These are phyloP conservation scores for Neurospora tetrasperma DNA, from an alignment of 495 filamentous ascomycete genomes.

Conservation along the genomic window DNA sequence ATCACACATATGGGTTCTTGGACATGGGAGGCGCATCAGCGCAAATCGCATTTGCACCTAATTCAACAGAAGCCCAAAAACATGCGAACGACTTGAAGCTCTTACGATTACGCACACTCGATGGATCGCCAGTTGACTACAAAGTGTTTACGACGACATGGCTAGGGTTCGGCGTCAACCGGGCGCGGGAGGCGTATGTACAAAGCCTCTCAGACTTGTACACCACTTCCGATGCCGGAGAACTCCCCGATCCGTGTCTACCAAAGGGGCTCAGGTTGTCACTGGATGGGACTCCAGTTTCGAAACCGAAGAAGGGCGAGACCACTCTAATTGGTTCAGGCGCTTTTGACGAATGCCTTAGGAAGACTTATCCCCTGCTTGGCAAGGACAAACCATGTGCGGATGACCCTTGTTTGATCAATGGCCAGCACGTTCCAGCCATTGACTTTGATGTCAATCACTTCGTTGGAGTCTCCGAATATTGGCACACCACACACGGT, in stretches of 20 bases:
- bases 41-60: conserved; percentile 95
- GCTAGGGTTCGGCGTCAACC: conserved; percentile 91
- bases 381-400: conserved; percentile 81
- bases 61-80: conserved; percentile 78
- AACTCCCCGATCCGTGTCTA: conserved; percentile 87
- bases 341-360: conserved; percentile 73
- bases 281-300: conserved; percentile 44
- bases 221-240: conserved; percentile 40
- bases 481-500: conserved; percentile 97
- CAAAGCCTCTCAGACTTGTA: conserved; percentile 53
- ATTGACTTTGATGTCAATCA: conserved; percentile 98
- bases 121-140: conserved; percentile 68
- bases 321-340: conserved; percentile 67
- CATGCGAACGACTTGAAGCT: conserved; percentile 86
- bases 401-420: conserved; percentile 77
- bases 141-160: conserved; percentile 91
- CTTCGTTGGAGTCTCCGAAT: conserved; percentile 96
- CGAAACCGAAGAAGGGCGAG: conserved; percentile 17
- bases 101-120: conserved; percentile 69
- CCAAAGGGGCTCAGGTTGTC: conserved; percentile 65
- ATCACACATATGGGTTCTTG: conserved; percentile 94
- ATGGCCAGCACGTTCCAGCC: conserved; percentile 82
- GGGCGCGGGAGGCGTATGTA: conserved; percentile 76
- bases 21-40: conserved; percentile 98
- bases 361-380: conserved; percentile 71